These are phyloP conservation scores for Sophora flavescens DNA, from an alignment of 306 rosid genomes.

Conservation along the genomic window DNA sequence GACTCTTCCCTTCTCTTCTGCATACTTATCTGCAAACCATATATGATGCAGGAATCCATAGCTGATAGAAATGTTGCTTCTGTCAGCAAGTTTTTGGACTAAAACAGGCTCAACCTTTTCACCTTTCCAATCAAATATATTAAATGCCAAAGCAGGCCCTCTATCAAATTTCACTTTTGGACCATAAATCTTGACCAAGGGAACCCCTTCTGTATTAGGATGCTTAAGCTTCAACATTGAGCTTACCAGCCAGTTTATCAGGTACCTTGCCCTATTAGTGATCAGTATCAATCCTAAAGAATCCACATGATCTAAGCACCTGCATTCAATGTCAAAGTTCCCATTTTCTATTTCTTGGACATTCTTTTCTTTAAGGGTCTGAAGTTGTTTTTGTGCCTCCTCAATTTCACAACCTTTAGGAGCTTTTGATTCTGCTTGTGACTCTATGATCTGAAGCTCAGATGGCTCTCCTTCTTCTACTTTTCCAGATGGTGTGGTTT, in stretches of 20 bases:
- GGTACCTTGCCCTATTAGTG: conserved; percentile 74
- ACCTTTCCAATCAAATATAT: conserved; percentile 93
- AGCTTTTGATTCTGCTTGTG: conserved; percentile 32
- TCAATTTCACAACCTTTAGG: conserved; percentile 46
- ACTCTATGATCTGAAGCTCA: conserved; percentile 37
- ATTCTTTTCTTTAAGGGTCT: conserved; percentile 21
- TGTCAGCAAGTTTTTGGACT: conserved; percentile 90
- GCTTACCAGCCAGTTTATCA: conserved; percentile 87
- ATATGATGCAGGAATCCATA: conserved; percentile 76
- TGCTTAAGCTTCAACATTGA: conserved; percentile 85
- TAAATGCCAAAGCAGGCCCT: conserved; percentile 92
- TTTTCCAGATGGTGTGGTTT: conserved; percentile 41
- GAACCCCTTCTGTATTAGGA: conserved; percentile 73
- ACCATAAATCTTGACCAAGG: conserved; percentile 77
- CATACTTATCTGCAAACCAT: conserved; percentile 80
- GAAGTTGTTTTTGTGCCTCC: conserved; percentile 44
- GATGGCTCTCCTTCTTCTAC: conserved; percentile 52
- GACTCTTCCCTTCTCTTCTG: conserved; percentile 63
- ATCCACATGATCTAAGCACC: conserved; percentile 81
- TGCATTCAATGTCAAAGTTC: conserved; percentile 58
- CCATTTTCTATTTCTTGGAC: conserved; percentile 44
- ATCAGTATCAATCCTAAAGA: conserved; percentile 67
- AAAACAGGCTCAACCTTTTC: conserved; percentile 88
- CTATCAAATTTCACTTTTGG: conserved; percentile 86
- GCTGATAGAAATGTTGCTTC: conserved; percentile 84